Conservation (phyloP, 495 filamentous ascomycete genomes). For the Melanomma pulvis-pyrius region DNA sequence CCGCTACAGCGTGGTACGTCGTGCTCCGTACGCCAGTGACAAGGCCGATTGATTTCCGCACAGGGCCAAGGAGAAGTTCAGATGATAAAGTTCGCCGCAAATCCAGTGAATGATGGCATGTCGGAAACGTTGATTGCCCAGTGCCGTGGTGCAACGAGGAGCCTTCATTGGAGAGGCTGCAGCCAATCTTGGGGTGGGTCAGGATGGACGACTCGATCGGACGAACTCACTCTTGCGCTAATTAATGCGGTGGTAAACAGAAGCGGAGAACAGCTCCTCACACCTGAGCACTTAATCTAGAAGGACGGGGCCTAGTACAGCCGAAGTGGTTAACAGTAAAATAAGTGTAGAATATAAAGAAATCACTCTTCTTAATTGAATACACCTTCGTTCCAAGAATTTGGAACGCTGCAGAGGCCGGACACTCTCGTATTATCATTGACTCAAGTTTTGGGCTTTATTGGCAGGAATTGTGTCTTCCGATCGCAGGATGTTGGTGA, state of each 20-base stretch:
- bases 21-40: background rate
- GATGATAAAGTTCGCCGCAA: constrained; percentile 19
- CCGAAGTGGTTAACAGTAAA: background rate
- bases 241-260: constrained; percentile 35
- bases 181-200: background rate
- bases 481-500: too few relatives aligned
- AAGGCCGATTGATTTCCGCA: background rate
- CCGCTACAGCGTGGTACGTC: too few relatives aligned
- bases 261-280: constrained; percentile 15
- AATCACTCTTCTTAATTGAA: background rate
- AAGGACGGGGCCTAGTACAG: background rate
- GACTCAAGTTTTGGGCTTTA: too few relatives aligned
- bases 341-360: background rate
- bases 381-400: too few relatives aligned
- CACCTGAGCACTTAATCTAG: constrained; percentile 8
- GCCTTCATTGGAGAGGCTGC: constrained; percentile 3
- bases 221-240: constrained; percentile 37
- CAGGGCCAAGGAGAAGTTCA: constrained; percentile 23
- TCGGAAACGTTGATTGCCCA: constrained; percentile 28
- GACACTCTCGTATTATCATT: too few relatives aligned
- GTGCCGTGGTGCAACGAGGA: constrained; percentile 1
- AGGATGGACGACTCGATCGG: constrained; percentile 23
- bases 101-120: background rate
- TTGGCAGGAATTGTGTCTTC: too few relatives aligned
- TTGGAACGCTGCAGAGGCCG: too few relatives aligned